Base-by-base conservation (phyloP, 2,329 filamentous ascomycete genomes). In the Fusarium torreyae region DNA sequence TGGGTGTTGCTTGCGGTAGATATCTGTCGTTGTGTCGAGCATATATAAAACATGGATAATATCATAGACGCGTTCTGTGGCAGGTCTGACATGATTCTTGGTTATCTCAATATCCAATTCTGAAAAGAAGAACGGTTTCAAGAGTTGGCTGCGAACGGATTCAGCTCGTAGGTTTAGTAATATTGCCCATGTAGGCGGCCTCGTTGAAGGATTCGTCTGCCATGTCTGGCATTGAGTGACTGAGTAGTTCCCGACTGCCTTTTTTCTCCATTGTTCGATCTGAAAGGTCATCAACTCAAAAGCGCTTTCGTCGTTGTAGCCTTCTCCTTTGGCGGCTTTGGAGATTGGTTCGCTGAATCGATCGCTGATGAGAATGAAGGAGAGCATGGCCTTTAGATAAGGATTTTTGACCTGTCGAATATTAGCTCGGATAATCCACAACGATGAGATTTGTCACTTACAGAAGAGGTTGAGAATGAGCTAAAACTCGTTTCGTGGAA, bases 271-370 rank as follows among this genome's bases (percentile, higher is more conserved):
- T 28, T 75, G 73, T 13, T 74, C 71, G 6, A 77, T 69, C 20
- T 77, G 76, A 10, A 77, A 77, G 8, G 69, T 75, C 66, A 77
- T 69, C 6, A 77, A 10, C 10, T 77, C 76, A n/a, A 75, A 74
- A 0, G 69, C 66, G 15, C 73, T 75, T 5, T 75, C 66, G 10
- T 77, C 74, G 1, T 70, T 65, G 6, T 75, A 72, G 1, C 65
- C 59, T 20, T 69, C 66, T 1, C 66, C 66, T 43, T 56, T 66
- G 1, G 66, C 53, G 0, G 65, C 66, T 1, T 58, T 51, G 0
- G 66, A 69, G n/a, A 68, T 61, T 1, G 66, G 66, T 14, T 68
- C 66, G 5, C 60, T 55, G 18, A 68, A 68, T 2, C 54, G 54
- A 4, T 68, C 65, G 22, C 66, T 69, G 6, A 68, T 69, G 1